Base-by-base conservation (phyloP, 164 flowering plant genomes). In the Buxus sempervirens region DNA sequence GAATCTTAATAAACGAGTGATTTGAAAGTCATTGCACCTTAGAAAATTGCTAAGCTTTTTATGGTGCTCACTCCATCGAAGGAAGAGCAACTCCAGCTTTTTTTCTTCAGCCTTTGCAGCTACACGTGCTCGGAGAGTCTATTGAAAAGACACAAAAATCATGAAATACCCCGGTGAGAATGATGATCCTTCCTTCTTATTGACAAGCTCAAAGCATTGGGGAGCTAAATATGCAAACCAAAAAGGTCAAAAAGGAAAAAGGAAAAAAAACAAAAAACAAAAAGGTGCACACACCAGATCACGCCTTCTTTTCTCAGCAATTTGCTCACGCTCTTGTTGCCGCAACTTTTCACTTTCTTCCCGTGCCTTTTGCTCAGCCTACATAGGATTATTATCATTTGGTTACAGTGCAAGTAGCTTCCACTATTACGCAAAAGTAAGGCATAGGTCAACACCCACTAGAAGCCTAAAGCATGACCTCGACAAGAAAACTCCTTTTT, bases 81-180 rank as follows among this genome's bases (percentile, higher is more conserved):
- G 89, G 79, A 96, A 96, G 61, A 96, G 87, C 88, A 96, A 79
- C 74, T 96, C 99, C 88, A 96, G 73, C 75, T 85, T 91, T 89
- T 93, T 96, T 71, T 93, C 98, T 78, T 96, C 98, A 9, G 98
- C 94, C 86, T 96, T 96, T 63, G 99, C 99, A 77, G 90, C 88
- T 69, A 96, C 88, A 49, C 99, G 93, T 38, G 99, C 98, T 72
- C 92, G 83, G 36, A 96, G 95, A 63, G 89, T 87, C 99, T 89
- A 73, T 58, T 45, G 45, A 54, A 51, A 26, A 73, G 45, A 49
- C 57, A 32, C 10, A 48, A 58, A 66, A n/a, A 54, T 41, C 26
- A 61, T 19, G 61, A 48, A 15, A 42, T 20, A 27, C 21, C 36
- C 65, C 41, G 41, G 12, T 22, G 12, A 59, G n/a, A 49, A 21